Percentiles rank a stretch among this genome's conserved stretches.
Evolutionary conservation across 441 rosid species (phyloP).

Genomic region (Arabidopsis hybrid): DNA sequence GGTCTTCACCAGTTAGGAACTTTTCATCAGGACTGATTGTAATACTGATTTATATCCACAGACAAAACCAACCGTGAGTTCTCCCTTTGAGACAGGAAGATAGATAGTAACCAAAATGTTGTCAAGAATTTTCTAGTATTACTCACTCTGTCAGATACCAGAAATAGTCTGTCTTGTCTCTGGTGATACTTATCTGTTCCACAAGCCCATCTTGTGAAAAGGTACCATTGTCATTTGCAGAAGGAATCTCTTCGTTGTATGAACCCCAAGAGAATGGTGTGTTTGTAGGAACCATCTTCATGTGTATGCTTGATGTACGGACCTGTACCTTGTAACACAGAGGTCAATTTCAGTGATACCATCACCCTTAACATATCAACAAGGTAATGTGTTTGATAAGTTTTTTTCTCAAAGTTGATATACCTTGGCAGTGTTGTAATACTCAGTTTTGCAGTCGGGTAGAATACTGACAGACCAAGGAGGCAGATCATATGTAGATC

Average conservation of each 20-base stretch:
- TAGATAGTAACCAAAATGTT: neutral
- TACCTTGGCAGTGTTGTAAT: constrained; percentile 67
- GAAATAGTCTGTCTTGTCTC: constrained; percentile 63
- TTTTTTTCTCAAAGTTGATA: neutral
- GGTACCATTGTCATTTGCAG: constrained; percentile 48
- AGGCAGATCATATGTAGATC: constrained; percentile 53
- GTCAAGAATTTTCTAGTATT: constrained; percentile 15
- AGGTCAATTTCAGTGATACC: constrained; percentile 31
- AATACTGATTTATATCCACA: constrained; percentile 46
- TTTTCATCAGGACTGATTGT: constrained; percentile 51
- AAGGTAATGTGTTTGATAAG: constrained; percentile 15
- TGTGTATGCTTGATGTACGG: constrained; percentile 47
- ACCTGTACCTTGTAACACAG: constrained; percentile 48
- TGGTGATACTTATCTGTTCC: constrained; percentile 60
- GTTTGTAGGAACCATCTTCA: constrained; percentile 53
- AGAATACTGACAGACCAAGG: constrained; percentile 72
- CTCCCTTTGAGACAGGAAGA: neutral
- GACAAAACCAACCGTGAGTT: constrained; percentile 6
- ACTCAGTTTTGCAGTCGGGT: constrained; percentile 60
- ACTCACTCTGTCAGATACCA: constrained; percentile 75
- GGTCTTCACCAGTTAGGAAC: constrained; percentile 59
- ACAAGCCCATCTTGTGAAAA: constrained; percentile 50
- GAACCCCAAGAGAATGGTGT: constrained; percentile 59
- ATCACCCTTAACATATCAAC: constrained; percentile 20
- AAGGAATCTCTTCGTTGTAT: constrained; percentile 56